These are phyloP conservation scores for Pythium grandisporangium DNA, from an alignment of 352 stramenopile species.

Conservation along the genomic window DNA sequence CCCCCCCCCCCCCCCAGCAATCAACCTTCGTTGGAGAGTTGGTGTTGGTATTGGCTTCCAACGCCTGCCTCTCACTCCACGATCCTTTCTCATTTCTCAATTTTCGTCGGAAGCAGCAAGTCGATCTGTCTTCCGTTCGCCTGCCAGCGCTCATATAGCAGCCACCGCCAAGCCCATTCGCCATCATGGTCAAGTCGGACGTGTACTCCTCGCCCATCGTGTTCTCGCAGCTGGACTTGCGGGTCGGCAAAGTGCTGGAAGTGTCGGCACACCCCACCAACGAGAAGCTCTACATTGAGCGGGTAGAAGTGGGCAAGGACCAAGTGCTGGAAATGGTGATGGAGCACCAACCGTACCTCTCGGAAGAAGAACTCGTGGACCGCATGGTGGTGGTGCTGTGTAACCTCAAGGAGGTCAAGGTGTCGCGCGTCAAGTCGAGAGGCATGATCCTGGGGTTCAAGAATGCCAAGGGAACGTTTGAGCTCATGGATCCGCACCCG, in stretches of 20 bases:
- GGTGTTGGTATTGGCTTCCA: no score
- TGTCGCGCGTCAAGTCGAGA: slow-evolving; percentile 51
- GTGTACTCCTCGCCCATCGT: slow-evolving; percentile 68
- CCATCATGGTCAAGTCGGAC: slow-evolving; percentile 69
- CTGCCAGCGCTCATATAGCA: no score
- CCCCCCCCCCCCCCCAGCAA: no score
- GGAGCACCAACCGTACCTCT: slow-evolving; percentile 70
- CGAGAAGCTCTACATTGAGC: slow-evolving; percentile 68
- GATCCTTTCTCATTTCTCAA: slow-evolving; percentile 47
- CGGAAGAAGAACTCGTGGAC: slow-evolving; percentile 60
- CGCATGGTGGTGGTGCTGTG: slow-evolving; percentile 65
- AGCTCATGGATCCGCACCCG: slow-evolving; percentile 50
- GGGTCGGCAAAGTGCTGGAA: slow-evolving; percentile 62
- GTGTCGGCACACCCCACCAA: slow-evolving; percentile 55
- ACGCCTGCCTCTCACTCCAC: no score
- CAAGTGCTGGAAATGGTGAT: slow-evolving; percentile 66
- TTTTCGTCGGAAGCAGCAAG: slow-evolving; percentile 32
- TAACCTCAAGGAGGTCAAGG: slow-evolving; percentile 74
- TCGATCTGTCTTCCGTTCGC: slow-evolving; percentile 2
- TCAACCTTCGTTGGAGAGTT: slow-evolving; percentile 3
- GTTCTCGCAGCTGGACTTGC: slow-evolving; percentile 57
- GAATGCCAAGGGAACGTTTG: slow-evolving; percentile 44
- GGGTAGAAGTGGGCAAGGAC: slow-evolving; percentile 68
- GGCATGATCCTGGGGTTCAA: slow-evolving; percentile 42
- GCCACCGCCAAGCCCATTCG: no score